These are phyloP conservation scores for Phycomyces nitens DNA, from an alignment of 192 early-diverging fungal species.

Conservation along the genomic window DNA sequence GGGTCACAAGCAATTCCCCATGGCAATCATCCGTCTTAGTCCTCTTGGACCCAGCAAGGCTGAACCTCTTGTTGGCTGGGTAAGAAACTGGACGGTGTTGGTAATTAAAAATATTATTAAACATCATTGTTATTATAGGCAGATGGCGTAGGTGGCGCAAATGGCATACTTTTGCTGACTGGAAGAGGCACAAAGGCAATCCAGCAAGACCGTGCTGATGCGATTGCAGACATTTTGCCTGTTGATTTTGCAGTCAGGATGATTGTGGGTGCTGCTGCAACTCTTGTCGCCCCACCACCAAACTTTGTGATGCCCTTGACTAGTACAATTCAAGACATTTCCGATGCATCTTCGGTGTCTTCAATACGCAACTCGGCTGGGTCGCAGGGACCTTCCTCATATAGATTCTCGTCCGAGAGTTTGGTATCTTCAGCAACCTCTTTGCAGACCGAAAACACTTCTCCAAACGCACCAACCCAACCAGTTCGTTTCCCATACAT, in stretches of 20 bases:
- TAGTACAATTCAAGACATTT: background rate
- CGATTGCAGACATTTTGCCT: slow-evolving; percentile 31
- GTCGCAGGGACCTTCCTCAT: background rate
- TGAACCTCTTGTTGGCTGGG: slow-evolving; percentile 37
- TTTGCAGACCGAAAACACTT: background rate
- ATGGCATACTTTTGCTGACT: slow-evolving; percentile 28
- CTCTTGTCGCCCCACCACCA: background rate
- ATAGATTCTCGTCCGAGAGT: background rate
- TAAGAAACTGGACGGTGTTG: too few species aligned
- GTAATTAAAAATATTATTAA: too few species aligned
- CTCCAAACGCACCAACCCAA: background rate
- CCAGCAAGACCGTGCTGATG: slow-evolving; percentile 25
- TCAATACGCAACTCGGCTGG: background rate
- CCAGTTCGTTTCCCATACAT: slow-evolving; percentile 22
- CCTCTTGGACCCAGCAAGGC: slow-evolving; percentile 26
- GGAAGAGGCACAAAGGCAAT: slow-evolving; percentile 28
- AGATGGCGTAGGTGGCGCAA: slow-evolving; percentile 32
- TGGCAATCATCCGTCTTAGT: slow-evolving; percentile 27
- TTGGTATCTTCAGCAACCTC: background rate
- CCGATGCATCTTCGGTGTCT: background rate
- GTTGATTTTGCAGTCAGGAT: slow-evolving; percentile 33
- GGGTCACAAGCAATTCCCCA: slow-evolving; percentile 22
- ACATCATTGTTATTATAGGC: too few species aligned
- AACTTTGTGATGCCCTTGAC: background rate
- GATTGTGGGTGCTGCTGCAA: slow-evolving; percentile 28